These are phyloP conservation scores for Pyrenochaeta sp. DNA, from an alignment of 2,329 filamentous ascomycete genomes.

Conservation along the genomic window DNA sequence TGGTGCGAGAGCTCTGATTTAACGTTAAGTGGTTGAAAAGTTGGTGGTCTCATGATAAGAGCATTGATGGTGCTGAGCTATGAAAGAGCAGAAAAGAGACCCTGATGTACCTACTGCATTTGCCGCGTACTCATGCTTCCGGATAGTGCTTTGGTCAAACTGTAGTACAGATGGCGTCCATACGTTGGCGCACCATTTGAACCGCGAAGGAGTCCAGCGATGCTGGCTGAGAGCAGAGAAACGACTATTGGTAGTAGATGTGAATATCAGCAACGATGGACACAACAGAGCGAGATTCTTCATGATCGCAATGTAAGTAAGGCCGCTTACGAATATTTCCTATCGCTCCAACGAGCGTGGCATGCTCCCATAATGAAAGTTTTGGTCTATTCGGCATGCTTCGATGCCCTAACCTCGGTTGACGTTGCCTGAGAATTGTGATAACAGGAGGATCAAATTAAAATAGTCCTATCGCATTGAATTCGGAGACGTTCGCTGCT, in stretches of 20 bases:
- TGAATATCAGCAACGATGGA: not conserved
- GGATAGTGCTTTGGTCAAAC: not conserved
- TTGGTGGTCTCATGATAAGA: not conserved
- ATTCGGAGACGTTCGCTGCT: too few species aligned
- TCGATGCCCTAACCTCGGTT: constrained; percentile 1
- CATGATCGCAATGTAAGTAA: too few species aligned
- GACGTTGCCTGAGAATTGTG: too few species aligned
- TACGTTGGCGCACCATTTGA: not conserved
- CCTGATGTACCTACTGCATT: not conserved
- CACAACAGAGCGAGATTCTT: not conserved
- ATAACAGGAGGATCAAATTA: too few species aligned
- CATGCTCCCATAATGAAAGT: not conserved
- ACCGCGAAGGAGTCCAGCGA: not conserved
- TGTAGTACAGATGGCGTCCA: not conserved
- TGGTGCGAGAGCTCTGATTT: not conserved
- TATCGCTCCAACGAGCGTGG: not conserved
- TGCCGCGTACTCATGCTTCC: not conserved
- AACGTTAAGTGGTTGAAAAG: not conserved
- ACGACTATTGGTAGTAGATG: not conserved
- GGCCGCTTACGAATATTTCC: not conserved
- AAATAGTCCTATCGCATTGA: too few species aligned
- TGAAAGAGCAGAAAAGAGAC: not conserved
- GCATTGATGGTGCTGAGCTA: too few species aligned
- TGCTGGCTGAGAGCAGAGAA: not conserved
- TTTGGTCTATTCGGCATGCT: not conserved